Evolutionary conservation across 2,329 filamentous ascomycete species (phyloP).

Genomic region (Dactylella cylindrospora): DNA sequence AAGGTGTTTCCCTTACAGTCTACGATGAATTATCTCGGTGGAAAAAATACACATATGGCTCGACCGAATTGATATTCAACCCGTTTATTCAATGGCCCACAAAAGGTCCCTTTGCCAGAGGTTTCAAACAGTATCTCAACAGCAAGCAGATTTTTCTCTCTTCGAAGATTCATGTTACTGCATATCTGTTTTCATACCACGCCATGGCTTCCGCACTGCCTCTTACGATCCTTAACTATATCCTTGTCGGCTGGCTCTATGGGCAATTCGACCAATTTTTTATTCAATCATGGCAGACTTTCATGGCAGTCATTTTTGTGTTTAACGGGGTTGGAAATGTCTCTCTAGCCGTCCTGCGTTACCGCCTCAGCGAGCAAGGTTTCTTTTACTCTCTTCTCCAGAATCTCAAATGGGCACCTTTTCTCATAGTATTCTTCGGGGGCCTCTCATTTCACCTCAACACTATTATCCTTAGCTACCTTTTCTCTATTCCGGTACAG

Average conservation of each 20-base stretch:
- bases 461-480: constrained; percentile 54
- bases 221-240: constrained; percentile 70
- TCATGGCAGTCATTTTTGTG: constrained; percentile 61
- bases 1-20: constrained; percentile 71
- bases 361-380: constrained; percentile 61
- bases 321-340: constrained; percentile 58
- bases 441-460: constrained; percentile 55
- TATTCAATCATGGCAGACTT: constrained; percentile 66
- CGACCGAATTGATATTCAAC: constrained; percentile 70
- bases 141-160: constrained; percentile 63
- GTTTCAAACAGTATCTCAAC: constrained; percentile 64
- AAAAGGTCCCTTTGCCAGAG: constrained; percentile 65
- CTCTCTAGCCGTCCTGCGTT: constrained; percentile 64
- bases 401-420: constrained; percentile 65
- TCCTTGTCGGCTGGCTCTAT: constrained; percentile 70
- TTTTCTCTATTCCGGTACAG: constrained; percentile 55
- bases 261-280: constrained; percentile 68
- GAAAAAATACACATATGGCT: constrained; percentile 64
- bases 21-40: constrained; percentile 72
- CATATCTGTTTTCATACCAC: constrained; percentile 72
- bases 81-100: constrained; percentile 65
- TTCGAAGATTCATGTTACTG: constrained; percentile 70
- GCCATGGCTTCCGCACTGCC: constrained; percentile 68
- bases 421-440: constrained; percentile 57
- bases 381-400: constrained; percentile 58